These are phyloP conservation scores for Paraurostyla sp. DNA, from an alignment of 73 alveolate genomes.

Conservation along the genomic window DNA sequence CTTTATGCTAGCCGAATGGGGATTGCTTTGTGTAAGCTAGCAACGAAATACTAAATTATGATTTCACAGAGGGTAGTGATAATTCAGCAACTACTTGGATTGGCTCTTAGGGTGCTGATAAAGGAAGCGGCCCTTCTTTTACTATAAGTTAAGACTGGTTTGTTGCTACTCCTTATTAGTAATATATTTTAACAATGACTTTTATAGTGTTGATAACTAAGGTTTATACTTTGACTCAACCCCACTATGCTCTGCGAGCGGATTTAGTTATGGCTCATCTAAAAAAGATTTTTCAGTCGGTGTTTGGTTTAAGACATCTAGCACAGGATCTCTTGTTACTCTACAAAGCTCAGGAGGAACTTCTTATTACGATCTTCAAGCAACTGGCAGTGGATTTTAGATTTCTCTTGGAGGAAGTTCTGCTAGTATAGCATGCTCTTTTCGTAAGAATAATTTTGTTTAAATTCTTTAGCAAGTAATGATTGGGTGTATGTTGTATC, in stretches of 20 bases:
- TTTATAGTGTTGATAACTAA: slow-evolving; percentile 47
- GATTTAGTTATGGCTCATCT: slow-evolving; percentile 15
- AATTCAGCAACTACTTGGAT: slow-evolving; percentile 1
- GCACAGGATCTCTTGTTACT: slow-evolving; percentile 5
- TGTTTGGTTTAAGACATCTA: neutral
- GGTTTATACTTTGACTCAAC: slow-evolving; percentile 16
- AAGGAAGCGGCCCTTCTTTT: slow-evolving; percentile 34
- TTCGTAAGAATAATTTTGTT: neutral
- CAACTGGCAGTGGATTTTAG: neutral
- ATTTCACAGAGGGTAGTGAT: slow-evolving; percentile 26
- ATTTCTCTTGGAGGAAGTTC: neutral
- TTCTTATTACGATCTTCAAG: neutral
- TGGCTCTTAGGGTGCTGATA: neutral
- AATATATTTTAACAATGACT: neutral
- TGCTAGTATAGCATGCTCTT: neutral
- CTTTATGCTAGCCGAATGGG: slow-evolving; percentile 12
- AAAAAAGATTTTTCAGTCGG: neutral
- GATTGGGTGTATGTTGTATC: neutral
- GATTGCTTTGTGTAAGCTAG: neutral
- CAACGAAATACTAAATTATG: neutral
- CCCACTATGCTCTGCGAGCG: slow-evolving; percentile 12
- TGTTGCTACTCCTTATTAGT: slow-evolving; percentile 43
- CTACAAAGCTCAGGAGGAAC: neutral
- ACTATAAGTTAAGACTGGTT: slow-evolving; percentile 46
- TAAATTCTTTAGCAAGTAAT: neutral